Base-by-base conservation (phyloP, 1,284 basidiomycete species). In the Macrocystidia cucumis region DNA sequence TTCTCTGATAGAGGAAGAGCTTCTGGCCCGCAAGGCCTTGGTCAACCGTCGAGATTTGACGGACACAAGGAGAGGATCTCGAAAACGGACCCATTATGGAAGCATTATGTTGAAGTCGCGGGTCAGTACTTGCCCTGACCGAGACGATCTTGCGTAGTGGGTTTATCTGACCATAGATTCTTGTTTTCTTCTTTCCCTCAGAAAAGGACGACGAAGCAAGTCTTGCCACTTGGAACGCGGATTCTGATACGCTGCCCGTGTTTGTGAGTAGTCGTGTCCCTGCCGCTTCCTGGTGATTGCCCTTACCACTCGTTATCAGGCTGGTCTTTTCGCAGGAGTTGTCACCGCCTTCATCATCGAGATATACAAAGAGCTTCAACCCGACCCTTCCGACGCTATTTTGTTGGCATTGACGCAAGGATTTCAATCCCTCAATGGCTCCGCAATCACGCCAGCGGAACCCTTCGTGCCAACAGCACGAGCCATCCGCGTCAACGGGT, bases 321-420 rank as follows among this genome's bases (percentile, higher is more conserved):
- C 39, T 12, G 39, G 35, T 13, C 28, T 41, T 9, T 41, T 41
- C 18, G 32, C 39, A 20, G 36, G 36, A 12, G 36, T 36, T 21
- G 36, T 38, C 4, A 38, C 39, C 6, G 32, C 39, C 9, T 41
- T 41, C 26, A 32, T 32, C 13, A 13, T 38, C 11, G 29, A 38
- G 17, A 25, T 25, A 9, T 41, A 32, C 9, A 27, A 38, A 30
- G 20, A 16, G 7, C 17, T 38, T 5, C 13, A 33, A 17, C 18
- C 31, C 11, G 36, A 38, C 9, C 20, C 35, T 16, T 14, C 29
- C 12, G 14, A 30, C 11, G 29, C 29, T 18, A 18, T 30, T n/a
- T 12, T 30, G 14, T 16, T 18, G 14, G 29, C 29, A 12, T 11
- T 30, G 11, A 12, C 14, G 17, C 14, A 30, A n/a, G 29, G 29